These are phyloP conservation scores for Tardiomyces digboiensis DNA, from an alignment of 1,139 yeast species.

Conservation along the genomic window DNA sequence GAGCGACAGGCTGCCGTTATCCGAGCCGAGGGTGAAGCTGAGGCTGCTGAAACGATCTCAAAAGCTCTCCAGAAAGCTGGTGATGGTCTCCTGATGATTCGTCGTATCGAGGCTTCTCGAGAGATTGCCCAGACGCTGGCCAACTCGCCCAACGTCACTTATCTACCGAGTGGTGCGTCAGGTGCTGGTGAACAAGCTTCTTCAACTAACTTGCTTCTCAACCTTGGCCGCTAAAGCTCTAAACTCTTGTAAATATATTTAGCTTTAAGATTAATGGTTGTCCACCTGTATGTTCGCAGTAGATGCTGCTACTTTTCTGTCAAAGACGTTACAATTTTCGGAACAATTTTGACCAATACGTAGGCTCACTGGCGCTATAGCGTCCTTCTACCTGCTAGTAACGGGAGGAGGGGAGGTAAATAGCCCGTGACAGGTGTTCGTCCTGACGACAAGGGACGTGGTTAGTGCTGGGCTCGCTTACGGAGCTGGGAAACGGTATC, in stretches of 20 bases:
- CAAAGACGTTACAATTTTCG: not conserved
- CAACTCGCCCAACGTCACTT: slow-evolving; percentile 78
- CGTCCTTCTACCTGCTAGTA: too few relatives aligned
- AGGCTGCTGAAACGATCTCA: slow-evolving; percentile 92
- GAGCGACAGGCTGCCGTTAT: slow-evolving; percentile 92
- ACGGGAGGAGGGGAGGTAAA: too few relatives aligned
- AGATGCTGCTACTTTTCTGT: too few relatives aligned
- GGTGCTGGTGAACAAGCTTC: slow-evolving; percentile 20
- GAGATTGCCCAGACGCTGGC: slow-evolving; percentile 90
- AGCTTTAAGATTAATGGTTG: not conserved
- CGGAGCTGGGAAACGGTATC: slow-evolving; percentile 57
- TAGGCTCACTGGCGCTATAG: too few relatives aligned
- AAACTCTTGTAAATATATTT: slow-evolving; percentile 1
- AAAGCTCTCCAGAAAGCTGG: slow-evolving; percentile 93
- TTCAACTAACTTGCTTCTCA: slow-evolving; percentile 41
- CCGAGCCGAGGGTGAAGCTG: slow-evolving; percentile 99
- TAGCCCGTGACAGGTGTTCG: too few relatives aligned
- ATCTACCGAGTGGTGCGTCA: slow-evolving; percentile 57
- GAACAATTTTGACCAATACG: too few relatives aligned
- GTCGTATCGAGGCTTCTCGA: slow-evolving; percentile 95
- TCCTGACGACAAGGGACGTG: too few relatives aligned
- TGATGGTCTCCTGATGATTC: slow-evolving; percentile 87
- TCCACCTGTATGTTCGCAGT: too few relatives aligned
- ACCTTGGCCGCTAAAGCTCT: slow-evolving; percentile 42
- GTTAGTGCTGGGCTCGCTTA: slow-evolving; percentile 77